Evolutionary conservation across 345 rosid species (phyloP).

Genomic region (Jatropha curcas): DNA sequence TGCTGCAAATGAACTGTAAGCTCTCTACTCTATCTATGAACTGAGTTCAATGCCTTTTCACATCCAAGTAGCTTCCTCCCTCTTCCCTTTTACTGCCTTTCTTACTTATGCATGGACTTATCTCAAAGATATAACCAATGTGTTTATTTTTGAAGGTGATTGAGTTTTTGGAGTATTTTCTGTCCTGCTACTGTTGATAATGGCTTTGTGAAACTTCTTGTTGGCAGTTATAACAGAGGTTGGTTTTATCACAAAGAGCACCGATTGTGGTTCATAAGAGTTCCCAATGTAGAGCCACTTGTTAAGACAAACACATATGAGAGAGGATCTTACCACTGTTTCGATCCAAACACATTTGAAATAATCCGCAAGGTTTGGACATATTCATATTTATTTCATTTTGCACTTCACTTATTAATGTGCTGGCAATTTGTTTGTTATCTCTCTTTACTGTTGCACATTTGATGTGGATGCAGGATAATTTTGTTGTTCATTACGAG

Average conservation of each 20-base stretch:
- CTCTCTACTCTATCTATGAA: slow-evolving; percentile 14
- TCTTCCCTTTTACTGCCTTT: background rate
- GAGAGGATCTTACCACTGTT: slow-evolving; percentile 87
- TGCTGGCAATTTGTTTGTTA: slow-evolving; percentile 1
- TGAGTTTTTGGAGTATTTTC: background rate
- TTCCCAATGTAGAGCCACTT: slow-evolving; percentile 72
- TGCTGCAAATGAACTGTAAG: slow-evolving; percentile 98
- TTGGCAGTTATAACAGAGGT: slow-evolving; percentile 73
- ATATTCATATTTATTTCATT: slow-evolving; percentile 4
- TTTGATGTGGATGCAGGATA: slow-evolving; percentile 60
- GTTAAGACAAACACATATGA: slow-evolving; percentile 68
- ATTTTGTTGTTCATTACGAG: slow-evolving; percentile 73
- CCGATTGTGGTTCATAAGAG: slow-evolving; percentile 75
- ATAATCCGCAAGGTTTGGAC: slow-evolving; percentile 70
- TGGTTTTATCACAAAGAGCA: slow-evolving; percentile 97
- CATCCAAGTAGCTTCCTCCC: background rate
- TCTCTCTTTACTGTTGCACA: background rate
- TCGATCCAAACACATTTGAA: slow-evolving; percentile 77
- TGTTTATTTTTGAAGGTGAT: background rate
- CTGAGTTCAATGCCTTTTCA: background rate
- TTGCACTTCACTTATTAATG: background rate
- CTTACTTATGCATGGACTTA: background rate
- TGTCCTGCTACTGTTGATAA: background rate
- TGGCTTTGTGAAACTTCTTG: slow-evolving; percentile 9
- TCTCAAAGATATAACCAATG: background rate